A percentile compares a stretch with the other conserved stretches of the same genome.
Evolutionary conservation across 345 rosid genomes (phyloP).

Genomic region (Syzygium aromaticum): DNA sequence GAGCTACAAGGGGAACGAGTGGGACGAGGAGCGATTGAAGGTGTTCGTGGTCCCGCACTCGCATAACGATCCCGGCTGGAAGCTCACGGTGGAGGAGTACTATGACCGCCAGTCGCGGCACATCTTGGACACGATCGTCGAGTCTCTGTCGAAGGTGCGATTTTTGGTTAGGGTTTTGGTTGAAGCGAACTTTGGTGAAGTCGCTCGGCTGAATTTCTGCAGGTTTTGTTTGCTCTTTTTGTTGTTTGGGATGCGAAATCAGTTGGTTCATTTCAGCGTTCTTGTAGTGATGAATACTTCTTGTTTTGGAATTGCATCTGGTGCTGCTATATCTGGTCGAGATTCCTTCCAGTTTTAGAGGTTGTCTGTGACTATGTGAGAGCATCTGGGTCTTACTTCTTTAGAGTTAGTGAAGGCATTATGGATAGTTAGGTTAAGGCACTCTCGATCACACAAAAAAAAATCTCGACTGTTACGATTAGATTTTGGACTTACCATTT

Average conservation of each 20-base stretch:
- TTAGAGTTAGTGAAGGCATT: background rate
- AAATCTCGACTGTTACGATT: background rate
- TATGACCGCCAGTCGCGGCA: slow-evolving; percentile 72
- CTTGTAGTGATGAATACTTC: background rate
- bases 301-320: background rate
- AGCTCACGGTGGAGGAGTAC: slow-evolving; percentile 91
- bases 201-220: background rate
- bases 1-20: slow-evolving; percentile 63
- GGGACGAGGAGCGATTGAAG: slow-evolving; percentile 85
- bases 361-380: background rate
- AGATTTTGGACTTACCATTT: background rate
- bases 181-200: background rate
- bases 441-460: background rate
- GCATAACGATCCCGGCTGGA: slow-evolving; percentile 99
- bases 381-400: background rate
- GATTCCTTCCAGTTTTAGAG: background rate
- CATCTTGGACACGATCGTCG: slow-evolving; percentile 83
- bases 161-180: background rate
- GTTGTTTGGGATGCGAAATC: background rate
- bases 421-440: background rate
- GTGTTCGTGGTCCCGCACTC: slow-evolving; percentile 92
- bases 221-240: background rate
- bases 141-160: slow-evolving; percentile 70
- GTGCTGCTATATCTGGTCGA: background rate
- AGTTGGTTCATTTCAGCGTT: background rate